Base-by-base conservation (phyloP, 495 filamentous ascomycete genomes). In the Trichoderma reesei region DNA sequence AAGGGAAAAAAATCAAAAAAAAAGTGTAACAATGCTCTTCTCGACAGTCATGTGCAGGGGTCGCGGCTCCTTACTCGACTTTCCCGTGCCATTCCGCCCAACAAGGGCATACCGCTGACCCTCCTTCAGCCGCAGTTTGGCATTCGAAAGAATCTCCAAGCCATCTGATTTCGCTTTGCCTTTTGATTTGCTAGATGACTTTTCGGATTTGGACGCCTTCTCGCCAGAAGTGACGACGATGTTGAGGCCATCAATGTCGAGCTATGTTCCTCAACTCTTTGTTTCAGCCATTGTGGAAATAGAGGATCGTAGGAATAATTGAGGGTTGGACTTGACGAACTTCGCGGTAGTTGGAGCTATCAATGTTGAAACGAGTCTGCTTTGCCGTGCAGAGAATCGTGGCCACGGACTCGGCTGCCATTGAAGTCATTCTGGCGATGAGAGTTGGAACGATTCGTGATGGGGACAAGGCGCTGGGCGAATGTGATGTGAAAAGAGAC, bases 71-170 rank as follows among this genome's bases (percentile, higher is more conserved):
- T 74, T 69, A 90, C 87, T 94, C 18, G 87, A 90, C 72, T 94
- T 94, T 6, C 90, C 90, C 4, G 84, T 84, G 2, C 90, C 90
- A 77, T 94, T 94, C 31, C 88, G 78, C 0, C 90, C 90, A 26
- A 92, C 75, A 9, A 94, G 72, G 0, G 86, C 90, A 76, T 92
- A 92, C 60, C 86, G 81, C 34, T 83, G 75, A 0, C 89, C 88
- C 11, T 82, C 82, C 69, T 90, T 88, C 33, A 94, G 75, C 42
- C 84, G 83, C 38, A 92, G 73, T 60, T 85, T 84, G 2, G 84
- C 87, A 76, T 88, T 83, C 18, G 73, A 74, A 18, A 94, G 79
- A 10, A 94, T 81, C 72, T 92, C 90, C 42, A 79, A 80, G 1
- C 84, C 83, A 18, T 84, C 79, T 31, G 73, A 68, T 60, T 77